A percentile compares a stretch with the other conserved stretches of the same genome.
Conservation (phyloP, 345 rosid species). For the Conringia planisiliqua region DNA sequence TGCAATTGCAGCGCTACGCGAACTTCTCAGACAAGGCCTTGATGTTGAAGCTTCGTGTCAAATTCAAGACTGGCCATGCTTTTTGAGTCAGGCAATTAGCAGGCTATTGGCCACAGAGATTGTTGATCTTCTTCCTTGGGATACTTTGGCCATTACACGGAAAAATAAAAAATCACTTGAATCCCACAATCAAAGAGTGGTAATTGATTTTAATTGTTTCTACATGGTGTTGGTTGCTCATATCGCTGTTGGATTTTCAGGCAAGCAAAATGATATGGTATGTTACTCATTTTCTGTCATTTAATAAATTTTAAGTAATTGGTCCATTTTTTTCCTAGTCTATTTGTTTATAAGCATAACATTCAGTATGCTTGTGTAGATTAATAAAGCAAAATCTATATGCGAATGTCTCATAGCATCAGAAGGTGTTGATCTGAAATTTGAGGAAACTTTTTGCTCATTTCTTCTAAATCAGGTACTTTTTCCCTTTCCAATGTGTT, state of each 20-base stretch:
- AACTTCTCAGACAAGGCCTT: conserved; percentile 88
- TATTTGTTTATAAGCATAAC: conserved; percentile 8
- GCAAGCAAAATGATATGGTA: conserved; percentile 80
- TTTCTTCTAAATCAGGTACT: conserved; percentile 87
- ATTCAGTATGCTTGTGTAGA: conserved; percentile 46
- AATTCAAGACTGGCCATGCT: conserved; percentile 88
- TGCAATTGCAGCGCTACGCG: conserved; percentile 87
- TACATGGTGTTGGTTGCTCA: conserved; percentile 73
- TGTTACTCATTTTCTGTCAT: conserved; percentile 14
- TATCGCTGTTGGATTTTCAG: conserved; percentile 83
- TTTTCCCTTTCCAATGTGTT: background rate
- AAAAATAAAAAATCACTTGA: conserved; percentile 91
- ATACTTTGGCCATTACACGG: conserved; percentile 56
- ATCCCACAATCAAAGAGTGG: conserved; percentile 89
- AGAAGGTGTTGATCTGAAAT: conserved; percentile 81
- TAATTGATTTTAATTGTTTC: conserved; percentile 76
- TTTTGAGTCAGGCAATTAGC: conserved; percentile 68
- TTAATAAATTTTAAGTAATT: conserved; percentile 17
- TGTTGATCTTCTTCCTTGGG: conserved; percentile 92
- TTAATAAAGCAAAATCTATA: conserved; percentile 66
- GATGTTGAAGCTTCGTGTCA: conserved; percentile 79
- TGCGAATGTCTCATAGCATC: conserved; percentile 83
- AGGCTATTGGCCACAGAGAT: conserved; percentile 83
- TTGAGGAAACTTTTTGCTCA: conserved; percentile 78
- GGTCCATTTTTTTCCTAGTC: background rate